Percentiles rank a stretch among this genome's conserved stretches.
Evolutionary conservation across 371 early-diverging fungal species (phyloP).

Genomic region (Circinella umbellata): DNA sequence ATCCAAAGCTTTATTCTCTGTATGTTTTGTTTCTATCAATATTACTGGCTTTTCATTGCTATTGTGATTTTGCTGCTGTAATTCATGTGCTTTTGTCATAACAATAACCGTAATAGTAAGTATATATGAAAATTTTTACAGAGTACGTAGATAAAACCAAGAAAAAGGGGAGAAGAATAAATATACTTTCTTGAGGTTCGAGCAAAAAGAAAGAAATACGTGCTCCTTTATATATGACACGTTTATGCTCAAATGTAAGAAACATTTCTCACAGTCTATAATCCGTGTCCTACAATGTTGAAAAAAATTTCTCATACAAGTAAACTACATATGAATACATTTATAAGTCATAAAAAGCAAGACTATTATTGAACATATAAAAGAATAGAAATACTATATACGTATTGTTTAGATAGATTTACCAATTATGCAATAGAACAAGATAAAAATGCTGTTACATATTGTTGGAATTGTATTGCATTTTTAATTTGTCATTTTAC

Average conservation of each 20-base stretch:
- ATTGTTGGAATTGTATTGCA: no score
- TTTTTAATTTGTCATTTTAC: no score
- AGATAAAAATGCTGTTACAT: no score
- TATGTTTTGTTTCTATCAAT: not conserved
- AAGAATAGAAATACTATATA: no score
- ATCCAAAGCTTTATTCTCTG: not conserved
- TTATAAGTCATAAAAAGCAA: no score
- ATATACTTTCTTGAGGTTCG: not conserved
- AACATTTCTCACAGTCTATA: constrained; percentile 5
- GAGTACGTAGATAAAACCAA: not conserved
- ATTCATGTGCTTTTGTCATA: not conserved
- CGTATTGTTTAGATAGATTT: no score
- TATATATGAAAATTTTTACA: not conserved
- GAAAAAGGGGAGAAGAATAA: not conserved
- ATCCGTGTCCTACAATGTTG: constrained; percentile 1
- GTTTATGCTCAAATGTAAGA: no score
- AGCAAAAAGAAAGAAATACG: not conserved
- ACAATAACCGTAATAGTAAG: no score
- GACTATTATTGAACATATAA: no score
- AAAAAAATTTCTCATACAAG: constrained; percentile 6
- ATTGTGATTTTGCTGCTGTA: not conserved
- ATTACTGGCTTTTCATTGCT: not conserved
- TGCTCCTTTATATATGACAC: not conserved
- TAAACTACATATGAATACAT: not conserved
- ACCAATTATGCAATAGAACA: no score